Percentiles rank a stretch among this genome's conserved stretches.
Conservation (phyloP, 2,329 filamentous ascomycete species). For the Raffaelea deltoideospora region DNA sequence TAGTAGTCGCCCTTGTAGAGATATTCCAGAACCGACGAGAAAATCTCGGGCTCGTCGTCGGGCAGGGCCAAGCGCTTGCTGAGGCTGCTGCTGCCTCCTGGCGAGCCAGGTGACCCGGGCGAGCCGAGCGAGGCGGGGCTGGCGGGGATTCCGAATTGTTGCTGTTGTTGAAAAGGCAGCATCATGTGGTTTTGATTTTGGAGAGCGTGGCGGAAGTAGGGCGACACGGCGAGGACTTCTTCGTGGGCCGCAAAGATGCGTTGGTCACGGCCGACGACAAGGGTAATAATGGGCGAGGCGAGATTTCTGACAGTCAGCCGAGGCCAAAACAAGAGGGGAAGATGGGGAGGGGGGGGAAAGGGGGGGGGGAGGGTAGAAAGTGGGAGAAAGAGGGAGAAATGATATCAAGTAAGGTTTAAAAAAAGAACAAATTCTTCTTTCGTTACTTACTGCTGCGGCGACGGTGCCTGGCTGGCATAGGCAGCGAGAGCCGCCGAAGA, state of each 20-base stretch:
- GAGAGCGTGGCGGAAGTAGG: slow-evolving; percentile 59
- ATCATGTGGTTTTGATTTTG: slow-evolving; percentile 49
- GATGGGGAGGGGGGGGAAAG: background rate
- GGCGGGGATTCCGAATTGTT: background rate
- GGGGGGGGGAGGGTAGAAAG: background rate
- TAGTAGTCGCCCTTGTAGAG: slow-evolving; percentile 93
- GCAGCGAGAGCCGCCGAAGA: slow-evolving; percentile 23
- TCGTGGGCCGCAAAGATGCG: slow-evolving; percentile 86
- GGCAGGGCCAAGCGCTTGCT: slow-evolving; percentile 62
- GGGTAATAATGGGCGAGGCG: slow-evolving; percentile 59
- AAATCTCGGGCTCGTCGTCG: slow-evolving; percentile 78
- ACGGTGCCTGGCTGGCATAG: slow-evolving; percentile 14
- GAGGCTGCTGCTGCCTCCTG: background rate
- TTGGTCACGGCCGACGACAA: slow-evolving; percentile 66
- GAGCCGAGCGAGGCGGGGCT: slow-evolving; percentile 1
- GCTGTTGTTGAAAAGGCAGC: slow-evolving; percentile 34
- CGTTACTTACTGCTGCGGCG: slow-evolving; percentile 22
- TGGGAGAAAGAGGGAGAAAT: background rate
- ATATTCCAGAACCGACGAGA: slow-evolving; percentile 80
- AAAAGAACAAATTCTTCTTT: no score
- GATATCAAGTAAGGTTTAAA: no score
- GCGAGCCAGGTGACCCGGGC: slow-evolving; percentile 13
- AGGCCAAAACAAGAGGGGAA: slow-evolving; percentile 1
- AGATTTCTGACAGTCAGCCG: slow-evolving; percentile 27
- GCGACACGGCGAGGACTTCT: slow-evolving; percentile 62